A percentile compares a stretch with the other conserved stretches of the same genome.
phyloP scores from a whole-genome alignment of 495 filamentous ascomycete genomes.

The Hyaloscypha bicolor region DNA sequence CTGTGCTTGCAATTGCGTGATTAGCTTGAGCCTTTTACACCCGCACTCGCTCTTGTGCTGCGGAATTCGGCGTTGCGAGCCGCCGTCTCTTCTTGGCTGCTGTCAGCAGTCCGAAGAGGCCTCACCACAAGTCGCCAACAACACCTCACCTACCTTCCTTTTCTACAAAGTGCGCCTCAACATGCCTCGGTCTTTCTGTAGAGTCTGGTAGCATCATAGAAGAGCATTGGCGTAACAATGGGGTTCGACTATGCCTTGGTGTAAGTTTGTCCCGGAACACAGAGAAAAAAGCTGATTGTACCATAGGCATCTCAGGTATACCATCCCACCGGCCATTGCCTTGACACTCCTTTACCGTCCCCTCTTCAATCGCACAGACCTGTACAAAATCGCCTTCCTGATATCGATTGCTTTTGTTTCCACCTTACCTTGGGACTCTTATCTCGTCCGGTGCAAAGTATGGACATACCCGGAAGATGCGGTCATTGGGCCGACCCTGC shows the following conservation, averaged over 20 bases:
- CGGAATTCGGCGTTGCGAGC: neutral
- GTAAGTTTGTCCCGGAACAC: slow-evolving; percentile 44
- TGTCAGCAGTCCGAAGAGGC: neutral
- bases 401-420: slow-evolving; percentile 58
- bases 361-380: slow-evolving; percentile 56
- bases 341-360: slow-evolving; percentile 61
- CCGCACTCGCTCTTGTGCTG: too few species aligned
- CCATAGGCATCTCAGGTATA: slow-evolving; percentile 66
- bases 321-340: slow-evolving; percentile 59
- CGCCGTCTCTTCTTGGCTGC: neutral
- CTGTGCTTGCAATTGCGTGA: too few species aligned
- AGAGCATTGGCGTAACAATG: slow-evolving; percentile 42
- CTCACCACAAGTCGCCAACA: slow-evolving; percentile 2
- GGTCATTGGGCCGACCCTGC: slow-evolving; percentile 58
- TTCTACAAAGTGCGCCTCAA: neutral
- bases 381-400: slow-evolving; percentile 59
- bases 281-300: slow-evolving; percentile 8
- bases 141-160: neutral
- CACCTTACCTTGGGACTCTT: slow-evolving; percentile 73
- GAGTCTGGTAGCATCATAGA: slow-evolving; percentile 3
- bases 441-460: slow-evolving; percentile 61
- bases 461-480: slow-evolving; percentile 69
- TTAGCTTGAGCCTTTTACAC: too few species aligned
- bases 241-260: slow-evolving; percentile 69
- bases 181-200: neutral